Base-by-base conservation (phyloP, 139 green algal species). In the Tetraselmis chui region DNA sequence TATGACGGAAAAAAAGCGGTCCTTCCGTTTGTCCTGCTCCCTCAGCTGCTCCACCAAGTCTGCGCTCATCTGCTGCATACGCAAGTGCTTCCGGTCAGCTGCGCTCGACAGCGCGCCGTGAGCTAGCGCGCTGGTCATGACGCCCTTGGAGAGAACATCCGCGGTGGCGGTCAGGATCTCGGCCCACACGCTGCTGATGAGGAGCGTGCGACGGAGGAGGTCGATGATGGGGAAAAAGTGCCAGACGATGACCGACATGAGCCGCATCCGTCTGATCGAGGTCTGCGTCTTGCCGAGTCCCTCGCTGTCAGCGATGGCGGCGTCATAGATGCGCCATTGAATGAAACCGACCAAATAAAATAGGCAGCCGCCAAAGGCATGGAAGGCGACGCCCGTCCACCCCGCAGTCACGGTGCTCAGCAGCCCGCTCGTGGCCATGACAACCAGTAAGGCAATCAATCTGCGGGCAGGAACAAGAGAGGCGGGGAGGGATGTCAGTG, bases 1-100 rank as follows among this genome's bases (percentile, higher is more conserved):
- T 86, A 96, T 94, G 24, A 92, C 76, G 1, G 87, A 87, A 77
- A 96, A 88, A 83, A 96, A 96, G 81, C 90, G 83, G 80, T 93
- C 92, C 89, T 96, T 95, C 81, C 93, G 90, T 79, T 93, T 83
- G 59, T 93, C 78, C 59, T 88, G 80, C 1, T 81, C 59, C 83
- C 87, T 87, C n/a, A 92, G 84, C 29, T 90, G 77, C 45, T 85
- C 31, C 24, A 88, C 81, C 31, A 89, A 79, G 27, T 5, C 18
- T 18, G 18, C 45, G 45, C 45, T 67, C 45, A 67, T 67, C 45
- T 67, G 45, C 45, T 67, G 45, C 45, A 67, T 18, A 18, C 45
- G 45, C 45, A 18, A 5, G 11, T 5, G 5, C 45, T 67, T 67
- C 11, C 45, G 45, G 45, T 67, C 45, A 5, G 5, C 45, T 18